A percentile compares a stretch with the other conserved stretches of the same genome.
Conservation (phyloP, 345 rosid genomes). For the Boechera divaricarpa region DNA sequence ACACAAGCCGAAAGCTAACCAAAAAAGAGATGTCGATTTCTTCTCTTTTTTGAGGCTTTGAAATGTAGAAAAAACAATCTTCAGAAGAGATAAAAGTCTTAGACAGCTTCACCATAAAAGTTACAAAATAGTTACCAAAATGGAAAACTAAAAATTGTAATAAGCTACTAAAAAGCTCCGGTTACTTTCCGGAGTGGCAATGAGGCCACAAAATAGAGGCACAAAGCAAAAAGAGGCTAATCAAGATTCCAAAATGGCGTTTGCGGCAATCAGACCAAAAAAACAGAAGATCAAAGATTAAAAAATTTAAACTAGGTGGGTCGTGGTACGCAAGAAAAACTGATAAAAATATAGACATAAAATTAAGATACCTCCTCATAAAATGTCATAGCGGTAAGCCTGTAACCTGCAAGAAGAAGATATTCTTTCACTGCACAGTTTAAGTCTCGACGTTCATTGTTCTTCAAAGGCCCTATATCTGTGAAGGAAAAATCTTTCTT, state of each 20-base stretch:
- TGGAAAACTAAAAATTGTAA: not conserved
- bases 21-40: not conserved
- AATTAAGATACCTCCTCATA: conserved; percentile 77
- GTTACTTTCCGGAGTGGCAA: conserved; percentile 10
- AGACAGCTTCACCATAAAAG: conserved; percentile 12
- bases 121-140: conserved; percentile 2
- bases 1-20: conserved; percentile 21
- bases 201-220: conserved; percentile 21
- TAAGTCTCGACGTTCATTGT: conserved; percentile 81
- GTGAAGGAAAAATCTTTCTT: conserved; percentile 63
- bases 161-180: conserved; percentile 19
- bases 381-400: conserved; percentile 96
- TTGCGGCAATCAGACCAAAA: not conserved
- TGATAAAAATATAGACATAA: not conserved
- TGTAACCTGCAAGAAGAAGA: conserved; percentile 90
- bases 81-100: not conserved
- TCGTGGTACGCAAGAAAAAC: not conserved
- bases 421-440: conserved; percentile 96
- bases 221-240: conserved; percentile 6
- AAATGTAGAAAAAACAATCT: conserved; percentile 5
- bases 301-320: not conserved
- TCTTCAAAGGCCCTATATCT: conserved; percentile 87
- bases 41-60: conserved; percentile 8
- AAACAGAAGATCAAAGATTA: not conserved
- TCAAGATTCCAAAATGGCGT: conserved; percentile 7